phyloP scores from a whole-genome alignment of 176 grass and related monocot species.

The Juncus effusus region DNA sequence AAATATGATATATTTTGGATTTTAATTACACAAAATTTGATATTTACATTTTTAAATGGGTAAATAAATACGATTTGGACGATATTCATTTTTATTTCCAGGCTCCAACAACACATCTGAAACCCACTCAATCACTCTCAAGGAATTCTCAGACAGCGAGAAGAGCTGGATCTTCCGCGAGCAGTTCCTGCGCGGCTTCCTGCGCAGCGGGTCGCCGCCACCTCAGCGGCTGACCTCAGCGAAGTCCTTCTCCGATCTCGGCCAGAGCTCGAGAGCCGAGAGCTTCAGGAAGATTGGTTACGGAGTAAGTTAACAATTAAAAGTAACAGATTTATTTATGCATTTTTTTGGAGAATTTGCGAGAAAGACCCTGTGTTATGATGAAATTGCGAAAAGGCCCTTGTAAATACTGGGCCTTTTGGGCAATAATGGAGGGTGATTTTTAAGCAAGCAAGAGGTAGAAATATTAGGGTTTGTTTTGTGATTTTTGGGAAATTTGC shows the following conservation, averaged over 20 bases:
- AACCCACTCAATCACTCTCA: constrained; percentile 52
- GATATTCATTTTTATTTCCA: constrained; percentile 28
- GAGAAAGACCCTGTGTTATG: too few relatives aligned
- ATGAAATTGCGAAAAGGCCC: too few relatives aligned
- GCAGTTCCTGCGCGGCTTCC: constrained; percentile 30
- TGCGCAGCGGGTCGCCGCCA: constrained; percentile 9
- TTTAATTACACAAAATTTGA: too few relatives aligned
- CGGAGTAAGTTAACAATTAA: constrained; percentile 10
- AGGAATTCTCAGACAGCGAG: constrained; percentile 36
- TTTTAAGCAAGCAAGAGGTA: too few relatives aligned
- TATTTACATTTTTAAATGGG: too few relatives aligned
- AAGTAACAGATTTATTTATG: constrained; percentile 1
- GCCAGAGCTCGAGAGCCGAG: constrained; percentile 37
- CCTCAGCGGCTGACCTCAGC: constrained; percentile 16
- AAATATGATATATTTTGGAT: too few relatives aligned
- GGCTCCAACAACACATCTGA: constrained; percentile 22
- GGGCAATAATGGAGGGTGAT: too few relatives aligned
- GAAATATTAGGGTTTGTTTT: too few relatives aligned
- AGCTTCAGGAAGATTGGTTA: background rate
- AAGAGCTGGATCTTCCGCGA: constrained; percentile 40
- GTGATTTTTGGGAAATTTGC: too few relatives aligned
- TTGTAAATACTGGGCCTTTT: too few relatives aligned
- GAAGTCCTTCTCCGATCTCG: constrained; percentile 31
- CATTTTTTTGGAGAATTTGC: too few relatives aligned
- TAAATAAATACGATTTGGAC: too few relatives aligned